Percentiles rank a stretch among this genome's conserved stretches.
Conservation (phyloP, 768 basidiomycete species). For the Lactifluus volemus region DNA sequence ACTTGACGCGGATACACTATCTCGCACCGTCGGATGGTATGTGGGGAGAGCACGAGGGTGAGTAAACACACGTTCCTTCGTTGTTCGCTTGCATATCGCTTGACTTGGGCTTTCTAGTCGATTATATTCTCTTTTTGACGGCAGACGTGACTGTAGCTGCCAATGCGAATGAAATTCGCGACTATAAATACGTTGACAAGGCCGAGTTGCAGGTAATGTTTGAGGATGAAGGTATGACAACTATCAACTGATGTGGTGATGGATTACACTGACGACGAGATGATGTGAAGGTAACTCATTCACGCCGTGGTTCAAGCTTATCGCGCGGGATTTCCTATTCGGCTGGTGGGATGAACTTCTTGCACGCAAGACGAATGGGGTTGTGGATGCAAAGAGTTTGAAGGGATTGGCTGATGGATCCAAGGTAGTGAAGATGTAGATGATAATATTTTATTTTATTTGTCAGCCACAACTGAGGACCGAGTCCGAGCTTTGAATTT, state of each 20-base stretch:
- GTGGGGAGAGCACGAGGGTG: conserved; percentile 99
- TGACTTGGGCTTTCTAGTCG: conserved; percentile 46
- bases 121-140: conserved; percentile 95
- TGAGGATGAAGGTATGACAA: conserved; percentile 51
- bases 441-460: background rate
- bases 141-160: conserved; percentile 74
- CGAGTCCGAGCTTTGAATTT: too few species aligned
- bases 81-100: background rate
- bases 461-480: too few species aligned
- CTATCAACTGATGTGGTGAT: background rate
- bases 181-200: conserved; percentile 86
- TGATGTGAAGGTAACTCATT: conserved; percentile 68
- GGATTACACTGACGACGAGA: background rate
- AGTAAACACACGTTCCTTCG: conserved; percentile 12
- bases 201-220: conserved; percentile 90
- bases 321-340: conserved; percentile 92
- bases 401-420: conserved; percentile 60
- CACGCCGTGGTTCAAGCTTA: conserved; percentile 99
- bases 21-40: conserved; percentile 85
- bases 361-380: conserved; percentile 48
- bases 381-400: conserved; percentile 54
- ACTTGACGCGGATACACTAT: conserved; percentile 94
- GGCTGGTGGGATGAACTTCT: conserved; percentile 97
- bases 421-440: conserved; percentile 59
- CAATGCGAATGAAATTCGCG: conserved; percentile 88